These are phyloP conservation scores for Starmera dryadoides DNA, from an alignment of 805 yeast species.

Conservation along the genomic window DNA sequence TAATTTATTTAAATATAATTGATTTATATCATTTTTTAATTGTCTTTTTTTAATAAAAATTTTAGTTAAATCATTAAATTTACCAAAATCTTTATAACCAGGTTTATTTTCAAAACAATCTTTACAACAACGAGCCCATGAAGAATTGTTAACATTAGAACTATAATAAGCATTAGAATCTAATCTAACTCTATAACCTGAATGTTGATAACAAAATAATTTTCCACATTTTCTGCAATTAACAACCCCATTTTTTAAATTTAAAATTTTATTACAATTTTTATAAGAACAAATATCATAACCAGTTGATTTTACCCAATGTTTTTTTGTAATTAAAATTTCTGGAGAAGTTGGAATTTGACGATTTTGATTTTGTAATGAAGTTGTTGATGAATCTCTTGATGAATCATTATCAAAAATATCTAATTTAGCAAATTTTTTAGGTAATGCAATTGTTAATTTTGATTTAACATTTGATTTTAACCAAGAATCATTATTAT, in stretches of 20 bases:
- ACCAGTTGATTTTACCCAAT: conserved; percentile 50
- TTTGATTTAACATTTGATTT: conserved; percentile 30
- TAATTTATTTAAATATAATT: conserved; percentile 46
- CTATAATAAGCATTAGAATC: conserved; percentile 40
- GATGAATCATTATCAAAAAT: conserved; percentile 34
- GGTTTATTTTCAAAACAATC: conserved; percentile 51
- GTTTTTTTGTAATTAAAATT: conserved; percentile 36
- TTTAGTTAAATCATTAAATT: conserved; percentile 34
- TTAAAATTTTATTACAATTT: conserved; percentile 36
- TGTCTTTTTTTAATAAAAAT: conserved; percentile 36
- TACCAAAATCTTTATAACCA: conserved; percentile 44
- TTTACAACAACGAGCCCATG: conserved; percentile 70
- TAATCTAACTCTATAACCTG: conserved; percentile 44
- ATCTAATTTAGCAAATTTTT: conserved; percentile 38
- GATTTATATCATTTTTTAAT: conserved; percentile 36
- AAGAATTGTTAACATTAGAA: conserved; percentile 44
- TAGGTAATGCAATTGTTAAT: conserved; percentile 26
- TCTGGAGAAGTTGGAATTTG: conserved; percentile 13
- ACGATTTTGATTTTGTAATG: conserved; percentile 5
- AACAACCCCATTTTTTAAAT: conserved; percentile 46
- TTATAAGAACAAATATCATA: conserved; percentile 33
- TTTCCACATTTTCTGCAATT: conserved; percentile 77
- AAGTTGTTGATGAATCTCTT: conserved; percentile 7
- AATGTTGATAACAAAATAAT: conserved; percentile 60
- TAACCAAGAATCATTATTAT: conserved; percentile 30